A percentile compares a stretch with the other conserved stretches of the same genome.
These are phyloP conservation scores for Groenewaldozyma auringiensis DNA, from an alignment of 1,139 yeast genomes.

Conservation along the genomic window DNA sequence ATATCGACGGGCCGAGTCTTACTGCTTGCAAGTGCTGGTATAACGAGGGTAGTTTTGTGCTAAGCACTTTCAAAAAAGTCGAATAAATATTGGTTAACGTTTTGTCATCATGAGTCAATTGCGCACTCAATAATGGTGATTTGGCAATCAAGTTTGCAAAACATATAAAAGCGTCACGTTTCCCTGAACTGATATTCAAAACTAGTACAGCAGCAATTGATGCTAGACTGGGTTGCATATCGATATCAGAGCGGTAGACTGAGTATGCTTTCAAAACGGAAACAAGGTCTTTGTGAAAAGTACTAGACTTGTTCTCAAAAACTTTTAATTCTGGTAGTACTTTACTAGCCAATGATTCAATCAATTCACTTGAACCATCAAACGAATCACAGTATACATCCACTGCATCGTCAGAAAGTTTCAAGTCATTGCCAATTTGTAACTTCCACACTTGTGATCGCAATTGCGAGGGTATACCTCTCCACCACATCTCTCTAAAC, in stretches of 20 bases:
- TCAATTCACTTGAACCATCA: conserved; percentile 3
- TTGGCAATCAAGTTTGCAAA: conserved; percentile 39
- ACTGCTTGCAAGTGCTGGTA: conserved; percentile 44
- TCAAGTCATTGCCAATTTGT: conserved; percentile 36
- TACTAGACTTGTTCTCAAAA: conserved; percentile 36
- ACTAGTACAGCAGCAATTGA: conserved; percentile 39
- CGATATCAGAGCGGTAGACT: conserved; percentile 21
- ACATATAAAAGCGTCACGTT: conserved; percentile 37
- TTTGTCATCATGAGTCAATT: conserved; percentile 24
- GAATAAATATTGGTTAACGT: conserved; percentile 30
- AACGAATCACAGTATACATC: conserved; percentile 15
- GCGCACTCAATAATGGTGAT: conserved; percentile 25
- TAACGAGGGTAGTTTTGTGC: conserved; percentile 39
- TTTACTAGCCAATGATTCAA: conserved; percentile 25
- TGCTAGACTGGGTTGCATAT: conserved; percentile 21
- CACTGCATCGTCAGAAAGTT: conserved; percentile 20
- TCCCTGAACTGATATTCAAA: conserved; percentile 32
- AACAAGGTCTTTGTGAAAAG: conserved; percentile 31
- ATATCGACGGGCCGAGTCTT: conserved; percentile 32
- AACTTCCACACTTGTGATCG: conserved; percentile 48
- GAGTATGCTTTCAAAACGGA: conserved; percentile 30
- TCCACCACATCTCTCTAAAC: conserved; percentile 56
- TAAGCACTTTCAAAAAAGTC: conserved; percentile 43
- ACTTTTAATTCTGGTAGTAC: conserved; percentile 41
- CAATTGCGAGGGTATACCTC: conserved; percentile 49